Base-by-base conservation (phyloP, 768 basidiomycete species). In the Paxillus involutus region DNA sequence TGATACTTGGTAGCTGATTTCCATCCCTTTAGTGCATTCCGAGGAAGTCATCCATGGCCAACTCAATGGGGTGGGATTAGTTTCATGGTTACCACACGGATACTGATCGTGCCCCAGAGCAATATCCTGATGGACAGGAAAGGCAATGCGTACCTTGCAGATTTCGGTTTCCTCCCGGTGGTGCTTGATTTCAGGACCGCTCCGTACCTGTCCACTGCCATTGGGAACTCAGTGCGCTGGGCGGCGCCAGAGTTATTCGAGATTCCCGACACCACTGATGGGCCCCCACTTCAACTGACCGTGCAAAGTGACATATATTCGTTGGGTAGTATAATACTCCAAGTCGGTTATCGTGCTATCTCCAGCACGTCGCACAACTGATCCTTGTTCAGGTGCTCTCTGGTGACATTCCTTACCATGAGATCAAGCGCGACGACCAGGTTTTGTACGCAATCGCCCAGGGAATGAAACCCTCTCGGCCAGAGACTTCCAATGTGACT, bases 191-290 rank as follows among this genome's bases (percentile, higher is more conserved):
- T 59, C 4, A 57, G 53, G 17, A 59, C 54, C 8, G 60, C 58
- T 14, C 58, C 60, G 6, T 71, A 68, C 49, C 45, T 63, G 55
- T 64, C 67, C 1, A 67, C 67, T 6, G 63, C 65, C 16, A 62
- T 79, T 30, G 73, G 74, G 14, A 79, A 79, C 8, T 77, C 75
- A 19, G 68, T 79, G 35, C 70, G 78, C 0, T 79, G 77, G 76
- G 73, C 76, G 16, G 78, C 77, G 41, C 63, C 75, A 1, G 59
- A 70, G 13, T 59, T 79, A 4, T 78, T 75, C 53, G 65, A 62
- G 14, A 29, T 60, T 24, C 55, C 65, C 11, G 63, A 70, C 12
- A 69, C 73, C 21, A 40, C 40, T 6, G 44, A 53, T n/a, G 45
- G 33, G 11, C 4, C 43, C 29, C 37, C 21, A 14, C 6, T 21